phyloP scores from a whole-genome alignment of 108 stramenopile genomes.

The Ochromonas danica region DNA sequence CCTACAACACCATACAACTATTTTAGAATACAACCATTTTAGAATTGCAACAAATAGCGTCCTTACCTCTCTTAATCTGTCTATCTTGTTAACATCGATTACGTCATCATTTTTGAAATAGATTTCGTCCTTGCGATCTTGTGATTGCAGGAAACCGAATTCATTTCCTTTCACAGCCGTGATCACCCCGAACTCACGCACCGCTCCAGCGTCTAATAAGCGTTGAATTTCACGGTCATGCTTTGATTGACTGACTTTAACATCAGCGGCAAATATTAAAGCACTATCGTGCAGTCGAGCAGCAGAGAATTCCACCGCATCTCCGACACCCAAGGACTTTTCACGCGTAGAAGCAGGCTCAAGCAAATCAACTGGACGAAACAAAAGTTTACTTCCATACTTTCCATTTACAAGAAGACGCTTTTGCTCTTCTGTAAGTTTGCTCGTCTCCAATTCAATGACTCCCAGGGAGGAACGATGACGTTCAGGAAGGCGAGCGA shows the following conservation, averaged over 20 bases:
- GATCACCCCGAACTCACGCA: neutral
- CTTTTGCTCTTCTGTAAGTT: neutral
- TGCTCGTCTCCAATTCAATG: neutral
- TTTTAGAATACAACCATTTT: too few relatives aligned
- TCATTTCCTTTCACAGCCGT: conserved; percentile 16
- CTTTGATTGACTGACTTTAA: neutral
- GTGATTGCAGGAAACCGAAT: conserved; percentile 11
- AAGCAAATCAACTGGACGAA: neutral
- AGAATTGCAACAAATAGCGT: neutral
- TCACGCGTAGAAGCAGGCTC: neutral
- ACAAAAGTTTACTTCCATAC: neutral
- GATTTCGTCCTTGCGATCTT: conserved; percentile 18
- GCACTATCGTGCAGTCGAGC: neutral
- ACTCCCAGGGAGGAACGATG: neutral
- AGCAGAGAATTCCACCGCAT: conserved; percentile 2
- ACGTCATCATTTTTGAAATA: conserved; percentile 25
- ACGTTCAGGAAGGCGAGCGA: neutral
- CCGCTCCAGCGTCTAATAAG: conserved; percentile 7
- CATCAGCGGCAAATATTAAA: neutral
- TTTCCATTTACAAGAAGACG: neutral
- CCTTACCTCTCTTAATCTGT: neutral
- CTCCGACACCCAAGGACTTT: neutral
- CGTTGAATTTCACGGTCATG: conserved; percentile 21
- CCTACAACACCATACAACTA: neutral
- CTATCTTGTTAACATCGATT: neutral